phyloP scores from a whole-genome alignment of 768 basidiomycete genomes.

The Calocera cornea region DNA sequence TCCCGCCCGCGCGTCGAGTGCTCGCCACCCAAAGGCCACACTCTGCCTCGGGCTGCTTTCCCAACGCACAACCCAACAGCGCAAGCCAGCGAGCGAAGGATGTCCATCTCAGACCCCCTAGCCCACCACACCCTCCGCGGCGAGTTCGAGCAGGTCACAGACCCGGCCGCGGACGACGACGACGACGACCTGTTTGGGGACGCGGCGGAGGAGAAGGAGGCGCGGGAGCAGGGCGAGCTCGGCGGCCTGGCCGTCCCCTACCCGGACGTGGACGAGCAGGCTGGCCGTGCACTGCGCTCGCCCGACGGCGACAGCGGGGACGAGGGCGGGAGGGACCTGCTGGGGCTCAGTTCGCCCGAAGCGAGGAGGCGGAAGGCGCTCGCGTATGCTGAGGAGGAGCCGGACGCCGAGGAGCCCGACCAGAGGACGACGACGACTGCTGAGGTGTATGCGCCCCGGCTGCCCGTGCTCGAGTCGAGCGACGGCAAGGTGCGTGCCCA shows the following conservation, averaged over 20 bases:
- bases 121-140: slow-evolving; percentile 11
- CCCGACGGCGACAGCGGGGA: no score
- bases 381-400: slow-evolving; percentile 73
- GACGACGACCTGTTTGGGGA: slow-evolving; percentile 19
- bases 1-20: no score
- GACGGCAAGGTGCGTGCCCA: slow-evolving; percentile 56
- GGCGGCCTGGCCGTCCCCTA: no score
- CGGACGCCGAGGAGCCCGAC: slow-evolving; percentile 34
- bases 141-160: slow-evolving; percentile 12
- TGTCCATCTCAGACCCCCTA: slow-evolving; percentile 14
- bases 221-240: not conserved
- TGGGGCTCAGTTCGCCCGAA: slow-evolving; percentile 51
- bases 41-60: no score
- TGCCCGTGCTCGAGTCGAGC: slow-evolving; percentile 65
- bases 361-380: slow-evolving; percentile 46
- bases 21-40: no score
- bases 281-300: not conserved
- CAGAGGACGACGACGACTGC: slow-evolving; percentile 48
- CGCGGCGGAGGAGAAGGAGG: slow-evolving; percentile 11
- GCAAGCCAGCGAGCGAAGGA: not conserved
- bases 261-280: slow-evolving; percentile 6
- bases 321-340: slow-evolving; percentile 21
- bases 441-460: slow-evolving; percentile 69
- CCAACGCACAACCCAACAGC: not conserved
- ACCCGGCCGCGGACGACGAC: slow-evolving; percentile 5